Base-by-base conservation (phyloP, 768 basidiomycete genomes). In the Pleurotus ostreatus region DNA sequence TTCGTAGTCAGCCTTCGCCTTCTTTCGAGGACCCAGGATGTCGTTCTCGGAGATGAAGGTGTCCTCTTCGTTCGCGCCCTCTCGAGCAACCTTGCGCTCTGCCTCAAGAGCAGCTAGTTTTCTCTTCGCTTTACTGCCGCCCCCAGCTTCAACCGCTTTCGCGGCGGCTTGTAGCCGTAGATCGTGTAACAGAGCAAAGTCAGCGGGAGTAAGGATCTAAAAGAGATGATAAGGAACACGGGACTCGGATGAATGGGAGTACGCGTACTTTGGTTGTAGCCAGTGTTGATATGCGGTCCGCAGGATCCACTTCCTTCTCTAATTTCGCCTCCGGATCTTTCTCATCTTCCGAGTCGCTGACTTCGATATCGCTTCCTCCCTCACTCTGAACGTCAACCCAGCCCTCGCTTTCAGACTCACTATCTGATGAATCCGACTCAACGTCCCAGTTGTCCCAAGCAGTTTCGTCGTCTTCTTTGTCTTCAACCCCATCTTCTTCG, bases 151-250 rank as follows among this genome's bases (percentile, higher is more conserved):
- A 5, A 89, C 85, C 0, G 83, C 84, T 56, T 84, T 80, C 13
- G 79, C 74, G 15, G 90, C 91, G 0, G 88, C 91, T 71, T 92
- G 80, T 49, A 92, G 79, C 2, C 88, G 86, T 16, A 98, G 84
- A 62, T 97, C 92, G 65, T 92, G 90, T 52, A 98, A 78, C 51
- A 97, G 70, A 0, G 90, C 90, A 66, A 98, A 99, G 70, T 99
- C 97, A 26, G 94, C 94, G 0, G 97, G 97, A 0, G 97, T 98
- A 43, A 98, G 82, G 64, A 99, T 98, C 94, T 97, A 61, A 20
- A 11, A 41, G n/a, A 8, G 25, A 30, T 46, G 46, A 57, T 20
- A 39, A 34, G 9, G 15, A 40, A 11, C 20, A n/a, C 41, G 2
- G 54, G 47, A 25, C 34, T 38, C 43, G 39, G 26, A 20, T 41